Evolutionary conservation across 352 stramenopile genomes (phyloP).

Genomic region (Phytophthora melonis): DNA sequence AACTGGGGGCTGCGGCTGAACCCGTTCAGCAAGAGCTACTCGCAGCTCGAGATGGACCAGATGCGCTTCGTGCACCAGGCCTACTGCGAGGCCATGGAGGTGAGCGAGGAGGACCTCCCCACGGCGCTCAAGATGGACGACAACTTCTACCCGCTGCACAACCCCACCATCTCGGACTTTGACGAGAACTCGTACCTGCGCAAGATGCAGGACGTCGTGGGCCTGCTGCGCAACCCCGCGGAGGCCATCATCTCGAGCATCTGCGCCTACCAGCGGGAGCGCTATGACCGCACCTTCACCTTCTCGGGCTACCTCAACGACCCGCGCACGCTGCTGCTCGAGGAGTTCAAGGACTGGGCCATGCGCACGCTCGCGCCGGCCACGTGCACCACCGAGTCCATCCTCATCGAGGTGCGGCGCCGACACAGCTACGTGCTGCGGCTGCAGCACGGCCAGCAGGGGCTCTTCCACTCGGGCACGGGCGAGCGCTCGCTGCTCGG

Average conservation of each 20-base stretch:
- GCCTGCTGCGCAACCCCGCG: slow-evolving; percentile 78
- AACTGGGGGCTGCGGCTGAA: slow-evolving; percentile 87
- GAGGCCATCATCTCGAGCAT: slow-evolving; percentile 90
- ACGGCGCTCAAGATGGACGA: slow-evolving; percentile 89
- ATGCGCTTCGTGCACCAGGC: slow-evolving; percentile 90
- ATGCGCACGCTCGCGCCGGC: slow-evolving; percentile 82
- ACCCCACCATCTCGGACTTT: slow-evolving; percentile 81
- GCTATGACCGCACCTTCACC: slow-evolving; percentile 77
- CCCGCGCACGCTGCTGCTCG: slow-evolving; percentile 79
- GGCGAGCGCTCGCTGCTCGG: slow-evolving; percentile 81
- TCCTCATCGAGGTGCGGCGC: slow-evolving; percentile 77
- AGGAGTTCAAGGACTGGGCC: slow-evolving; percentile 90
- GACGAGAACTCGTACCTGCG: slow-evolving; percentile 90
- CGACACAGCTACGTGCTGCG: slow-evolving; percentile 81
- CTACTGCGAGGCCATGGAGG: slow-evolving; percentile 87
- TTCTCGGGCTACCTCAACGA: slow-evolving; percentile 89
- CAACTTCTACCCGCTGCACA: slow-evolving; percentile 80
- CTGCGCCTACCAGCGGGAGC: slow-evolving; percentile 84
- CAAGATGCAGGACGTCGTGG: slow-evolving; percentile 90
- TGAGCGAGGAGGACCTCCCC: slow-evolving; percentile 83
- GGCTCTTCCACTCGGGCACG: slow-evolving; percentile 79
- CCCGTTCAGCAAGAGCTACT: slow-evolving; percentile 85
- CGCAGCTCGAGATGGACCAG: slow-evolving; percentile 84
- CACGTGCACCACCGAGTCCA: slow-evolving; percentile 81
- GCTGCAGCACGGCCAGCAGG: slow-evolving; percentile 85